Conservation (phyloP, 2,329 filamentous ascomycete species). For the Colletotrichum liaoningense region DNA sequence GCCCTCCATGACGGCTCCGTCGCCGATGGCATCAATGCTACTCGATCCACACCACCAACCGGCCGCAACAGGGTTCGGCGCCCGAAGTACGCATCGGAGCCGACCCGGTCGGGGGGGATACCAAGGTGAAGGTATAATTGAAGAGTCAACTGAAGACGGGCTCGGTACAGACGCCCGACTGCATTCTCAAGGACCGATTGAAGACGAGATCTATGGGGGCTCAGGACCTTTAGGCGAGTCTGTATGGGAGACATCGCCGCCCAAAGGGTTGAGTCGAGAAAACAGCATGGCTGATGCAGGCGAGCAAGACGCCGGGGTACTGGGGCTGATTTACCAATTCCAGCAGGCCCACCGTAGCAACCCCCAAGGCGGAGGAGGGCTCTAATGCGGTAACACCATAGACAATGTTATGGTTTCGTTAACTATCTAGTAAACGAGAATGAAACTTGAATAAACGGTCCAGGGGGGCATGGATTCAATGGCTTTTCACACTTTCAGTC, state of each 20-base stretch:
- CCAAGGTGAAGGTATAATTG: constrained; percentile 64
- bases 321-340: constrained; percentile 69
- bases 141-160: constrained; percentile 65
- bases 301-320: constrained; percentile 64
- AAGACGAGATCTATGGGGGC: constrained; percentile 63
- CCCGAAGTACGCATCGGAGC: constrained; percentile 58
- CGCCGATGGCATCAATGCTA: constrained; percentile 78
- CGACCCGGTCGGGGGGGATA: constrained; percentile 58
- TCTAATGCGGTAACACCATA: background rate
- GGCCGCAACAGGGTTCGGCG: constrained; percentile 56
- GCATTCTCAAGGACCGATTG: constrained; percentile 70
- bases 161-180: constrained; percentile 48
- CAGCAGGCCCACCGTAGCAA: constrained; percentile 67
- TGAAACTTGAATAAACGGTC: background rate
- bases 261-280: constrained; percentile 62
- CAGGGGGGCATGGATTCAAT: background rate
- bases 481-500: background rate
- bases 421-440: background rate
- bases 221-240: constrained; percentile 67
- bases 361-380: constrained; percentile 49
- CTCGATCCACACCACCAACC: constrained; percentile 83
- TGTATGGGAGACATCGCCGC: constrained; percentile 68
- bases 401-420: background rate
- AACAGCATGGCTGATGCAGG: constrained; percentile 59
- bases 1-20: constrained; percentile 61